These are phyloP conservation scores for Phytophthora pisi DNA, from an alignment of 352 stramenopile genomes.

Conservation along the genomic window DNA sequence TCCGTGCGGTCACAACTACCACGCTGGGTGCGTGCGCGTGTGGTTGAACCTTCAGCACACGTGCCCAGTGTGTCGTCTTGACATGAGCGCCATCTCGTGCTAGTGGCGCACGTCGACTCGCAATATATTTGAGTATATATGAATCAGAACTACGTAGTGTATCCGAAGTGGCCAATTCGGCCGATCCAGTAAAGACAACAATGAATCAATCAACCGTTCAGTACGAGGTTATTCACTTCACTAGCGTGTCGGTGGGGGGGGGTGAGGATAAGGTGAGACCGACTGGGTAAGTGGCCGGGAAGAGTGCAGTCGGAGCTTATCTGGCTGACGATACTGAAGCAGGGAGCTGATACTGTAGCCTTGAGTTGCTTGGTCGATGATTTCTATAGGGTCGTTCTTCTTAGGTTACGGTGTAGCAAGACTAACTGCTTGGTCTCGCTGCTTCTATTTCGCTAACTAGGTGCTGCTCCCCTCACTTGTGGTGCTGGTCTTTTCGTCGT, in stretches of 20 bases:
- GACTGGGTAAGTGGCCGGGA: no score
- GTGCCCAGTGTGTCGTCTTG: slow-evolving; percentile 69
- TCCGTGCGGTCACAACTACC: slow-evolving; percentile 69
- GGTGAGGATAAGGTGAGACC: background rate
- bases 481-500: slow-evolving; percentile 71
- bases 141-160: slow-evolving; percentile 19
- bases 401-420: slow-evolving; percentile 46
- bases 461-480: slow-evolving; percentile 36
- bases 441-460: slow-evolving; percentile 52
- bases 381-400: slow-evolving; percentile 44
- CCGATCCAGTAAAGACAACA: slow-evolving; percentile 11
- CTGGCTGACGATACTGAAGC: slow-evolving; percentile 2
- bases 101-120: slow-evolving; percentile 6
- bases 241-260: background rate
- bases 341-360: slow-evolving; percentile 2
- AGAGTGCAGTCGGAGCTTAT: background rate
- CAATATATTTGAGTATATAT: slow-evolving; percentile 5
- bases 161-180: slow-evolving; percentile 12
- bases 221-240: background rate
- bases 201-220: background rate
- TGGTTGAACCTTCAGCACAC: slow-evolving; percentile 76
- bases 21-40: slow-evolving; percentile 65
- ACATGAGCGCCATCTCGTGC: slow-evolving; percentile 13
- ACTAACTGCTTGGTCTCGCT: slow-evolving; percentile 26
- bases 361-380: slow-evolving; percentile 24